Base-by-base conservation (phyloP, 768 basidiomycete genomes). In the Porpolomopsis calyptriformis region DNA sequence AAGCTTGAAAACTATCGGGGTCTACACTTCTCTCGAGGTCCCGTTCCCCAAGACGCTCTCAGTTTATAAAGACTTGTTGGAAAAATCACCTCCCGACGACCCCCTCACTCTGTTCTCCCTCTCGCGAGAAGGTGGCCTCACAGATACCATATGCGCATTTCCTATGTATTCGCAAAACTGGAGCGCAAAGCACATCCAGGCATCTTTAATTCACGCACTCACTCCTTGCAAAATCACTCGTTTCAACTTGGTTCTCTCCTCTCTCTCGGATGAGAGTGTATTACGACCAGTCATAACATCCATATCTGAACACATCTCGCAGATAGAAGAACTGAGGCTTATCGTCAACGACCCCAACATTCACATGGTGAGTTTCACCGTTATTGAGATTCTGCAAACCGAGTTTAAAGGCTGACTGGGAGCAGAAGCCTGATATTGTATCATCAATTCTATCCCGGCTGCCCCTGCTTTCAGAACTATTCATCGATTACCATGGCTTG, bases 341-440 rank as follows among this genome's bases (percentile, higher is more conserved):
- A 33, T 43, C 20, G 42, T 43, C 26, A 25, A 33, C n/a, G 42
- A 43, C 20, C 42, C 4, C n/a, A 20, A 43, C 16, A 31, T 43
- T 27, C 42, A 43, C 12, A 9, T 33, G 7, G 42, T 43, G 14
- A 25, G 42, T 33, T n/a, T 43, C 37, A 39, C 37, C 5, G n/a
- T 20, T 39, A 12, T 10, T n/a, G n/a, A n/a, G n/a, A n/a, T 18
- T 18, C 33, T 34, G 18, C 12, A 34, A 12, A 14, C 33, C 18
- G 12, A 14, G 14, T 14, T 18, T 18, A 34, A 34, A 34, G 12
- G 18, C 37, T 39, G 37, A 39, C 29, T 31, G 14, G 29, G 29
- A 31, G 14, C 37, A 39, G 37, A 5, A 39, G 4, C 16, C 37
- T 12, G 20, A 39, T n/a, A 19, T n/a, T 22, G 16, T 39, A 39